A percentile compares a stretch with the other conserved stretches of the same genome.
Evolutionary conservation across 1,139 yeast species (phyloP).

Genomic region (Trichomonascaceae sp.): DNA sequence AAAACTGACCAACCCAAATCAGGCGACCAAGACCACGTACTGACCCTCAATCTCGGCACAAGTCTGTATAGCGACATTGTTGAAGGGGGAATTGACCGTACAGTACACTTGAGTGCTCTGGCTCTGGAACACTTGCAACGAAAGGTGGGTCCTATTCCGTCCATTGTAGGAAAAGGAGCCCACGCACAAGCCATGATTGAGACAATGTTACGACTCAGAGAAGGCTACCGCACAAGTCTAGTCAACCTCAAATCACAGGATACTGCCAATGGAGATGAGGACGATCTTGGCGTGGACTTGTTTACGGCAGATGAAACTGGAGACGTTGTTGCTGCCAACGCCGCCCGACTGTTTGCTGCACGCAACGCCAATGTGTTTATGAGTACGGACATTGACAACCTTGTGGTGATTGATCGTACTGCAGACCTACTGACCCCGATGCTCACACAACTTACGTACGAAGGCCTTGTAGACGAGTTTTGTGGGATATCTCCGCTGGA

Average conservation of each 20-base stretch:
- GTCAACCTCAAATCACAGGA: not conserved
- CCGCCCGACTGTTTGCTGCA: slow-evolving; percentile 12
- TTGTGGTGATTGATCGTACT: slow-evolving; percentile 68
- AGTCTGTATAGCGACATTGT: no score
- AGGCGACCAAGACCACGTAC: no score
- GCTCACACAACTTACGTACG: slow-evolving; percentile 65
- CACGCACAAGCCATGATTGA: slow-evolving; percentile 21
- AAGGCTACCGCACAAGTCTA: not conserved
- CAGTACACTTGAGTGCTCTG: no score
- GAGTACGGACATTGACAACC: slow-evolving; percentile 26
- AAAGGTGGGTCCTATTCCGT: no score
- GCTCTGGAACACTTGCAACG: no score
- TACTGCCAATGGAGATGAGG: slow-evolving; percentile 1
- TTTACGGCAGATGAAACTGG: slow-evolving; percentile 1
- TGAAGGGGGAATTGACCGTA: no score
- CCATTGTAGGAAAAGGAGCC: no score
- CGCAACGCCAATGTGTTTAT: slow-evolving; percentile 21
- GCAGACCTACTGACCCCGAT: slow-evolving; percentile 61
- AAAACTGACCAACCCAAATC: no score
- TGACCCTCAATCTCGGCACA: no score
- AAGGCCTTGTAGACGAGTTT: slow-evolving; percentile 70
- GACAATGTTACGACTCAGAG: slow-evolving; percentile 22
- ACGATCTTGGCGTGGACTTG: not conserved
- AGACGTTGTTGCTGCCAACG: not conserved
- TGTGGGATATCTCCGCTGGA: slow-evolving; percentile 40